Conservation (phyloP, 1,139 yeast species). For the Yamadazyma songkhlaensis region DNA sequence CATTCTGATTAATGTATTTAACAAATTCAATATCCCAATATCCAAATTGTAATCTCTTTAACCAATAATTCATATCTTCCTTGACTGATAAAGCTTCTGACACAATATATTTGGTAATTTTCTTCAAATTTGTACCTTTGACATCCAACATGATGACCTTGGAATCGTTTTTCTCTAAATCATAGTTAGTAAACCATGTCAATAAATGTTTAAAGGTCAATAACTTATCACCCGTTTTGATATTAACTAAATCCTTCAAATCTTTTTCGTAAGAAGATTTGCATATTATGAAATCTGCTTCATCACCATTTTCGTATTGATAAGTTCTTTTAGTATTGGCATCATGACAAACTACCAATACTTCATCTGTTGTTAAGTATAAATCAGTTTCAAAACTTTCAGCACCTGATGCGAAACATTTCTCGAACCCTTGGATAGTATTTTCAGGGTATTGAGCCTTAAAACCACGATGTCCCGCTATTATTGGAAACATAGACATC, state of each 20-base stretch:
- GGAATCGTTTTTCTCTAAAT: conserved; percentile 16
- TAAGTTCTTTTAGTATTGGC: conserved; percentile 58
- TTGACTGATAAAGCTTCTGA: conserved; percentile 46
- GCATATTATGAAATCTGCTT: conserved; percentile 38
- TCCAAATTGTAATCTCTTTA: conserved; percentile 67
- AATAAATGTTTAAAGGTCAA: conserved; percentile 61
- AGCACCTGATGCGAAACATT: conserved; percentile 70
- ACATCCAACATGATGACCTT: conserved; percentile 73
- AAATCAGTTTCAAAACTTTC: conserved; percentile 80
- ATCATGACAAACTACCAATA: conserved; percentile 77
- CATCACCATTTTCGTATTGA: conserved; percentile 42
- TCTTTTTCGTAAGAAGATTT: conserved; percentile 35
- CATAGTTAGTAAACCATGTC: conserved; percentile 51
- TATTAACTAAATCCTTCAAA: conserved; percentile 54
- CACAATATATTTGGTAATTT: conserved; percentile 52
- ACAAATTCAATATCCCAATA: conserved; percentile 74
- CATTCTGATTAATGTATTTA: conserved; percentile 46
- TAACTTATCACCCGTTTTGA: conserved; percentile 54
- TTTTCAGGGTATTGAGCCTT: conserved; percentile 74
- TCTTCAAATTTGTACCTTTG: conserved; percentile 65
- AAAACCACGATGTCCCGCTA: conserved; percentile 50
- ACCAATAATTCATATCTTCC: conserved; percentile 63
- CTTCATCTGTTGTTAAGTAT: conserved; percentile 72
- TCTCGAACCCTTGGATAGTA: conserved; percentile 67
- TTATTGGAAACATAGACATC: conserved; percentile 20